Percentiles rank a stretch among this genome's conserved stretches.
phyloP scores from a whole-genome alignment of 2,329 filamentous ascomycete species.

The Xylariaceae sp. region DNA sequence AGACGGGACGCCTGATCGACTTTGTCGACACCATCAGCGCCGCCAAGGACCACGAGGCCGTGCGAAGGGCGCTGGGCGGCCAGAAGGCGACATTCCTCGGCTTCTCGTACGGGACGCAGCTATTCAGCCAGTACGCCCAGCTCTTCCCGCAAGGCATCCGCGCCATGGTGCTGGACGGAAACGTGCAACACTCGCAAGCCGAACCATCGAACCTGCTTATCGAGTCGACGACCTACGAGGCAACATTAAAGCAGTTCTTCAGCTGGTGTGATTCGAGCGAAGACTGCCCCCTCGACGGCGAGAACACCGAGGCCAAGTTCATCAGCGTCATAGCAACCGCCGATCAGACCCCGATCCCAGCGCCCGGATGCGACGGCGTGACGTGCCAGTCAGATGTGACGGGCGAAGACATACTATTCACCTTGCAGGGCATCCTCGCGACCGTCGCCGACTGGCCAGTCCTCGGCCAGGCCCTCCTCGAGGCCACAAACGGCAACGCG shows the following conservation, averaged over 20 bases:
- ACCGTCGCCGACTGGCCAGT: slow-evolving; percentile 14
- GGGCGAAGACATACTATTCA: slow-evolving; percentile 27
- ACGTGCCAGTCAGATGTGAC: slow-evolving; percentile 19
- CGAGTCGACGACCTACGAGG: slow-evolving; percentile 29
- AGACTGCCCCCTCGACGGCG: slow-evolving; percentile 23
- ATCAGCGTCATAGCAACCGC: slow-evolving; percentile 24
- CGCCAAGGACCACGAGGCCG: slow-evolving; percentile 23
- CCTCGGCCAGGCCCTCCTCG: slow-evolving; percentile 14
- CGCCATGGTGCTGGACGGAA: slow-evolving; percentile 35
- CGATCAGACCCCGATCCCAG: slow-evolving; percentile 25
- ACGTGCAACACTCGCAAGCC: slow-evolving; percentile 31
- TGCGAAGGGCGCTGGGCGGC: slow-evolving; percentile 20
- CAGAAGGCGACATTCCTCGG: slow-evolving; percentile 28
- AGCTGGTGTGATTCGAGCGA: slow-evolving; percentile 25
- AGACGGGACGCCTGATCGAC: slow-evolving; percentile 31
- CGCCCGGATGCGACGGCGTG: slow-evolving; percentile 24
- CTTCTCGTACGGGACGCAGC: slow-evolving; percentile 36
- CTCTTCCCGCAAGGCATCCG: slow-evolving; percentile 35
- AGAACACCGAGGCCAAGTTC: slow-evolving; percentile 18
- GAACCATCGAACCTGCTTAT: slow-evolving; percentile 27
- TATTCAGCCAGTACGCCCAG: slow-evolving; percentile 35
- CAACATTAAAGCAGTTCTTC: slow-evolving; percentile 29
- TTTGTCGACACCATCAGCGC: slow-evolving; percentile 33
- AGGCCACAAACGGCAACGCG: slow-evolving; percentile 29
- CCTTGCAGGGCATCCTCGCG: slow-evolving; percentile 23